phyloP scores from a whole-genome alignment of 768 basidiomycete genomes.

The Leccinellum luteum region DNA sequence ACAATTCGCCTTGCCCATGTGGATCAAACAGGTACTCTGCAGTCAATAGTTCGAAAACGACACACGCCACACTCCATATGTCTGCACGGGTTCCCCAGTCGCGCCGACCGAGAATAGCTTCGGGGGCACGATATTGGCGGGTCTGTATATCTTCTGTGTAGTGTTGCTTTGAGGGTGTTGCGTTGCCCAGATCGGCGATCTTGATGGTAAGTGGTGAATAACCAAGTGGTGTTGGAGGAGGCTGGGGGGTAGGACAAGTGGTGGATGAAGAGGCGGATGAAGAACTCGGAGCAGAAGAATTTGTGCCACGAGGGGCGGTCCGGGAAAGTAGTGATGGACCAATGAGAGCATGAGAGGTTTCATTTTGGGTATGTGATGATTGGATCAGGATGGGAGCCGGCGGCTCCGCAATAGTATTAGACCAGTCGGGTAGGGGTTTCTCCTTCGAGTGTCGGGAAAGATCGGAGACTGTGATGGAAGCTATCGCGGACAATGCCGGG shows the following conservation, averaged over 20 bases:
- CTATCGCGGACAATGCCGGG: slow-evolving; percentile 37
- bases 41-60: slow-evolving; percentile 88
- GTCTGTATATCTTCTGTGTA: slow-evolving; percentile 96
- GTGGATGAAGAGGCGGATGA: slow-evolving; percentile 20
- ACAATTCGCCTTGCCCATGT: slow-evolving; percentile 74
- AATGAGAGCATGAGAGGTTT: slow-evolving; percentile 28
- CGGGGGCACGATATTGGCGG: slow-evolving; percentile 93
- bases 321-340: slow-evolving; percentile 61
- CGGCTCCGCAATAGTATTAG: slow-evolving; percentile 1
- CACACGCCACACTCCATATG: slow-evolving; percentile 89
- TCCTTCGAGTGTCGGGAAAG: not conserved
- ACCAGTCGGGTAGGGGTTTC: not conserved
- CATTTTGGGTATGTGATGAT: slow-evolving; percentile 17
- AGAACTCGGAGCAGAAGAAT: slow-evolving; percentile 18
- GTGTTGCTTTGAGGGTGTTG: slow-evolving; percentile 85
- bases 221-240: slow-evolving; percentile 18
- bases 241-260: slow-evolving; percentile 21
- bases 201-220: slow-evolving; percentile 70
- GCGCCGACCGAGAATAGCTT: slow-evolving; percentile 83
- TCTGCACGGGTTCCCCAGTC: slow-evolving; percentile 88
- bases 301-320: slow-evolving; percentile 46
- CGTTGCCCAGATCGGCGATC: slow-evolving; percentile 94
- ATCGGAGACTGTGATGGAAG: slow-evolving; percentile 23
- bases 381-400: slow-evolving; percentile 26
- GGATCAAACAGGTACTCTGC: slow-evolving; percentile 93